phyloP scores from a whole-genome alignment of 371 early-diverging fungal genomes.

The Smittium mucronatum region DNA sequence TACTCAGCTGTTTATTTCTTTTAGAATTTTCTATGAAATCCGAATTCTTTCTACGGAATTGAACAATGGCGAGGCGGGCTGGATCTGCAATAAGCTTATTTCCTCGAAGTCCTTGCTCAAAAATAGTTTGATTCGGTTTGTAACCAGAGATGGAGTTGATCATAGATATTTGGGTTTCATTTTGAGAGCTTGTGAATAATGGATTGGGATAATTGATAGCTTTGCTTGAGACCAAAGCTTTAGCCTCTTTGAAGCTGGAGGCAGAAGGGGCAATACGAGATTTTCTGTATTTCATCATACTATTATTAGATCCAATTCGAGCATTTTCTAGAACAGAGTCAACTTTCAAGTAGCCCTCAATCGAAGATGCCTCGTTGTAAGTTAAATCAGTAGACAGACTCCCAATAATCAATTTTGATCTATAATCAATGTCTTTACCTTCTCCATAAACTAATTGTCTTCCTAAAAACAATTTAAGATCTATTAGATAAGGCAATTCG shows the following conservation, averaged over 20 bases:
- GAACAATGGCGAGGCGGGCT: slow-evolving; percentile 63
- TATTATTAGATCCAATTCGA: slow-evolving; percentile 57
- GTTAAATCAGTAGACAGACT: slow-evolving; percentile 52
- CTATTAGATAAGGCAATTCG: slow-evolving; percentile 83
- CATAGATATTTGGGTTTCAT: slow-evolving; percentile 43
- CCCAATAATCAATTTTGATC: slow-evolving; percentile 70
- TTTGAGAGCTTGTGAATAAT: slow-evolving; percentile 38
- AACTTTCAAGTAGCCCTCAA: slow-evolving; percentile 40
- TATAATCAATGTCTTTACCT: slow-evolving; percentile 45
- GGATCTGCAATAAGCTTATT: slow-evolving; percentile 46
- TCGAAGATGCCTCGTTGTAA: slow-evolving; percentile 59
- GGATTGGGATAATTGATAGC: slow-evolving; percentile 61
- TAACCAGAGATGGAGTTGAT: slow-evolving; percentile 62
- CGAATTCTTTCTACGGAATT: slow-evolving; percentile 50
- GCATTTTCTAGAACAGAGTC: slow-evolving; percentile 51
- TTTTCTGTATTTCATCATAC: slow-evolving; percentile 69
- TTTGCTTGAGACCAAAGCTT: slow-evolving; percentile 49
- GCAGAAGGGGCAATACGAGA: slow-evolving; percentile 59
- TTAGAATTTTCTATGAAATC: slow-evolving; percentile 42
- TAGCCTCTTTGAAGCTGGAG: slow-evolving; percentile 76
- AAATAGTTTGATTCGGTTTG: slow-evolving; percentile 80
- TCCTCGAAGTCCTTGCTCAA: slow-evolving; percentile 80
- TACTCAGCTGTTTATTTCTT: slow-evolving; percentile 26
- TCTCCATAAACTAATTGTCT: slow-evolving; percentile 26
- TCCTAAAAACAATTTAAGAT: slow-evolving; percentile 82